These are phyloP conservation scores for Termitomyces sp. DNA, from an alignment of 768 basidiomycete genomes.

Conservation along the genomic window DNA sequence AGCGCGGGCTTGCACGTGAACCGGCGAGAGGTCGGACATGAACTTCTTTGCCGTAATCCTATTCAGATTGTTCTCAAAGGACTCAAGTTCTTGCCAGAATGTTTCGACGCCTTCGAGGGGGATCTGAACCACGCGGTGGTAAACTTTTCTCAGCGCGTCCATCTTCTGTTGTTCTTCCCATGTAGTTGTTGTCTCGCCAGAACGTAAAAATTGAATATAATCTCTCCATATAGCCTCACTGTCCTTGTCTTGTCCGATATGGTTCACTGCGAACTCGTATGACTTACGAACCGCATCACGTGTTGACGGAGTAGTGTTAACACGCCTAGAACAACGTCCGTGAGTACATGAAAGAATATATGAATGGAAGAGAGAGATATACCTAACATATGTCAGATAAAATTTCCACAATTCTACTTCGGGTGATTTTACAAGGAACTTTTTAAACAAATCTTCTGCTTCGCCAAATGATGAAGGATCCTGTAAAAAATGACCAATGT, in stretches of 20 bases:
- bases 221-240: conserved; percentile 92
- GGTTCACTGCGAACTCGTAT: conserved; percentile 87
- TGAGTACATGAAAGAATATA: background rate
- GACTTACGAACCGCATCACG: conserved; percentile 81
- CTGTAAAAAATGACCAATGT: conserved; percentile 71
- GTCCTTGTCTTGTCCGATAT: conserved; percentile 90
- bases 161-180: conserved; percentile 97
- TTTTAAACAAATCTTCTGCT: conserved; percentile 86
- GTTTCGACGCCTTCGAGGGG: conserved; percentile 90
- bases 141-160: conserved; percentile 87
- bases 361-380: conserved; percentile 23
- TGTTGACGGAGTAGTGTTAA: conserved; percentile 59
- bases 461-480: conserved; percentile 60
- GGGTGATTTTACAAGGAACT: conserved; percentile 79
- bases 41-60: conserved; percentile 96
- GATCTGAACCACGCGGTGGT: conserved; percentile 91
- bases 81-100: conserved; percentile 93
- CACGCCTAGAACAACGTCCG: conserved; percentile 37
- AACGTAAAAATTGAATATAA: conserved; percentile 84
- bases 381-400: conserved; percentile 92
- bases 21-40: conserved; percentile 85
- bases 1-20: conserved; percentile 93
- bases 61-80: conserved; percentile 86
- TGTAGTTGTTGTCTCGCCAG: conserved; percentile 74
- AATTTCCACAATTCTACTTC: conserved; percentile 90